Percentiles rank a stretch among this genome's conserved stretches.
Conservation (phyloP, 106 monocot species). For the Cymbidium sinense region DNA sequence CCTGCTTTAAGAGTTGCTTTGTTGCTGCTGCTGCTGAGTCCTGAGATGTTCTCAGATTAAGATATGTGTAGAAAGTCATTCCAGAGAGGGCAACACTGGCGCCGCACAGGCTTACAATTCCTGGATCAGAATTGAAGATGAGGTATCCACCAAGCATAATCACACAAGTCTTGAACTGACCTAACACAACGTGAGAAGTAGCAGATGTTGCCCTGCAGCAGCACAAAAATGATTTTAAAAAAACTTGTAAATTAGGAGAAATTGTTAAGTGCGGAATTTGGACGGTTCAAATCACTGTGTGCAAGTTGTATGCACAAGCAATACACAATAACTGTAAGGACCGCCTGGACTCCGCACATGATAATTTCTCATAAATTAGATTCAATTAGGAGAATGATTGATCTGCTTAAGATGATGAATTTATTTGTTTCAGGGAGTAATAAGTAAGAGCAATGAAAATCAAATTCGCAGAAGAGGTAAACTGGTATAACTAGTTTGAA, state of each 20-base stretch:
- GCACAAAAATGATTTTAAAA: not conserved
- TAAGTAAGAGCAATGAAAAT: too few species aligned
- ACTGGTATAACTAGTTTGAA: not conserved
- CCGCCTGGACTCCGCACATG: too few species aligned
- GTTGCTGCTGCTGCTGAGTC: constrained; percentile 24
- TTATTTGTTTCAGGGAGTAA: too few species aligned
- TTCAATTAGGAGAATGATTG: too few species aligned
- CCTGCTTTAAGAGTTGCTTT: constrained; percentile 30
- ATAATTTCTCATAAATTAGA: too few species aligned
- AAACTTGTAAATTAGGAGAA: not conserved
- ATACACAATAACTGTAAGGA: too few species aligned
- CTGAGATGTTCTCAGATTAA: constrained; percentile 40
- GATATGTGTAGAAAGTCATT: constrained; percentile 79
- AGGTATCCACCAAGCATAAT: constrained; percentile 87
- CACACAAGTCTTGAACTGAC: constrained; percentile 94
- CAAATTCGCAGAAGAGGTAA: not conserved
- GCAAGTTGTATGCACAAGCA: too few species aligned
- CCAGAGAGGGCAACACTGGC: constrained; percentile 65
- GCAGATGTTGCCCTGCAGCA: constrained; percentile 81
- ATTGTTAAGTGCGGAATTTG: too few species aligned
- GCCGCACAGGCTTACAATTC: constrained; percentile 60
- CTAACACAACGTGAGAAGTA: constrained; percentile 84
- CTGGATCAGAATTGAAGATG: constrained; percentile 76
- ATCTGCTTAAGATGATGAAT: too few species aligned
- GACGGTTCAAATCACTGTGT: too few species aligned